phyloP scores from a whole-genome alignment of 192 early-diverging fungal species.

The Lobosporangium transversale region DNA sequence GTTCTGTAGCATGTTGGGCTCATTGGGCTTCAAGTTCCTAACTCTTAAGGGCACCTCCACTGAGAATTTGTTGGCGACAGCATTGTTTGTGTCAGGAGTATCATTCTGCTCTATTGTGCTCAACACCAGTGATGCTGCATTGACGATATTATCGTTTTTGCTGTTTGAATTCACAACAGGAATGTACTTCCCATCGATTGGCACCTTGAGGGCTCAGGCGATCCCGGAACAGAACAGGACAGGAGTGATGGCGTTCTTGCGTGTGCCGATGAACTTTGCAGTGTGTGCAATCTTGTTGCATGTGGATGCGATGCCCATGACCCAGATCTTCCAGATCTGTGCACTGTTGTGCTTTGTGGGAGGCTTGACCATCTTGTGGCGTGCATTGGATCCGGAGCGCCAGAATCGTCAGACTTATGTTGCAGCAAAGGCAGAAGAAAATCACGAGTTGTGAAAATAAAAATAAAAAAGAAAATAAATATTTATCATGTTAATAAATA shows the following conservation, averaged over 20 bases:
- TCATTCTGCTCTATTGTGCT: slow-evolving; percentile 54
- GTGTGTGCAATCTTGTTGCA: slow-evolving; percentile 61
- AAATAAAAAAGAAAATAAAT: neutral
- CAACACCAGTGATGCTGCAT: slow-evolving; percentile 18
- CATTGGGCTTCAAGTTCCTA: slow-evolving; percentile 54
- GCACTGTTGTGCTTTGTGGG: slow-evolving; percentile 57
- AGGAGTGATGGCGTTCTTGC: slow-evolving; percentile 66
- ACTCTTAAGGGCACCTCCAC: slow-evolving; percentile 22
- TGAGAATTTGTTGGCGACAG: slow-evolving; percentile 44
- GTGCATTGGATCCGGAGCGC: slow-evolving; percentile 36
- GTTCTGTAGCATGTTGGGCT: slow-evolving; percentile 65
- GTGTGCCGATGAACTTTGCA: slow-evolving; percentile 71
- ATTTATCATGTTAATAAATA: neutral
- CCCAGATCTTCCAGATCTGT: slow-evolving; percentile 64
- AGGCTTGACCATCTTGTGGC: slow-evolving; percentile 34
- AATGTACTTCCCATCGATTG: slow-evolving; percentile 65
- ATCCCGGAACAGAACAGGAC: slow-evolving; percentile 68
- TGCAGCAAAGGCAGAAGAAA: slow-evolving; percentile 9
- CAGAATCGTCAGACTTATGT: slow-evolving; percentile 12
- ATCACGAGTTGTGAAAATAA: slow-evolving; percentile 28
- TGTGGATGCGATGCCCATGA: slow-evolving; percentile 49
- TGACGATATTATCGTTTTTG: slow-evolving; percentile 55
- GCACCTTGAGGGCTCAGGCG: slow-evolving; percentile 58
- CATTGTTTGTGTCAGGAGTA: slow-evolving; percentile 49
- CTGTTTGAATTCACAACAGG: slow-evolving; percentile 67